phyloP scores from a whole-genome alignment of 441 rosid genomes.

The Bocquillonia castaneifolia region DNA sequence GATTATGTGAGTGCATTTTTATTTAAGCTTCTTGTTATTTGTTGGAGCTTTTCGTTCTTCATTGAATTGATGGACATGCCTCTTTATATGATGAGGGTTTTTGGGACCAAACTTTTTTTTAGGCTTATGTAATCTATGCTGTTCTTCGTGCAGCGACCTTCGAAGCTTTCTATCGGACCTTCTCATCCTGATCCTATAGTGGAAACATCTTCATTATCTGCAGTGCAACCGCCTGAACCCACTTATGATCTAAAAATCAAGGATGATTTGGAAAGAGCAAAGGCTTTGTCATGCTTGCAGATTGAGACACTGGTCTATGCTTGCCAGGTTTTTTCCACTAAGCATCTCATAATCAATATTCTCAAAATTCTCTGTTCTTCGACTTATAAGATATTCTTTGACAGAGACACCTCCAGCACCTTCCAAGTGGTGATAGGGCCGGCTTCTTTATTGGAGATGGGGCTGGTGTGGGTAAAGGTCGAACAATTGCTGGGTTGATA shows the following conservation, averaged over 20 bases:
- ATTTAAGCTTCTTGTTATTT: conserved; percentile 11
- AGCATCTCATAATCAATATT: conserved; percentile 26
- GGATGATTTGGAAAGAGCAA: conserved; percentile 68
- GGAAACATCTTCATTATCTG: conserved; percentile 95
- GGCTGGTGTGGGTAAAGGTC: conserved; percentile 99
- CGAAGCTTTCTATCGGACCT: conserved; percentile 84
- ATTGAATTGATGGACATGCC: conserved; percentile 1
- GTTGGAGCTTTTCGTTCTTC: conserved; percentile 7
- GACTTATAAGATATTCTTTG: conserved; percentile 31
- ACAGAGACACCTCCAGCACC: conserved; percentile 94
- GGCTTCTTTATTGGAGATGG: conserved; percentile 99
- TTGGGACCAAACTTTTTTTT: conserved; percentile 7
- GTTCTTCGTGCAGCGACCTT: conserved; percentile 64
- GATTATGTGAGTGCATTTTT: conserved; percentile 69
- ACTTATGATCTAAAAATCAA: conserved; percentile 69
- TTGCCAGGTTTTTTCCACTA: conserved; percentile 64
- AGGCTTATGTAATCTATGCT: conserved; percentile 8
- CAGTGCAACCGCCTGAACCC: conserved; percentile 95
- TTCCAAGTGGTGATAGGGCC: conserved; percentile 76
- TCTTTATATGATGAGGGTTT: conserved; percentile 23
- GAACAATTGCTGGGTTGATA: conserved; percentile 93
- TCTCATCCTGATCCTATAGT: conserved; percentile 97
- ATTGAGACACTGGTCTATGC: conserved; percentile 98
- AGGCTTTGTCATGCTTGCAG: conserved; percentile 93
- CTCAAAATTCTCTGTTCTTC: background rate